A percentile compares a stretch with the other conserved stretches of the same genome.
Evolutionary conservation across 208 protist genomes (phyloP).

Genomic region (Crithidia bombi): DNA sequence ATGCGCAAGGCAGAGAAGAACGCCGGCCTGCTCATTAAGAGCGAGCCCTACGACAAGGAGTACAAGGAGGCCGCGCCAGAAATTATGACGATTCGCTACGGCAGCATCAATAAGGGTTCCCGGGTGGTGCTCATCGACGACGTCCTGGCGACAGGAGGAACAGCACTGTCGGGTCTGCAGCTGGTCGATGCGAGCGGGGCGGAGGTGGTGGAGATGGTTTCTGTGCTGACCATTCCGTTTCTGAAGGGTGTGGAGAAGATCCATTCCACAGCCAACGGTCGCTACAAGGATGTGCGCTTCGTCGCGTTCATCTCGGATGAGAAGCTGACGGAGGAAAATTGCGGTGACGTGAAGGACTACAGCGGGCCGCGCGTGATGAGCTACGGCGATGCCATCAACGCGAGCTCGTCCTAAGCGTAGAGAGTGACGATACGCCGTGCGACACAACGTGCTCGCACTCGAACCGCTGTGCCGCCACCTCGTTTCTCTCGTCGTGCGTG

Average conservation of each 20-base stretch:
- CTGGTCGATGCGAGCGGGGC: constrained; percentile 82
- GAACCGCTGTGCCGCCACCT: too few relatives aligned
- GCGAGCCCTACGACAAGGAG: constrained; percentile 89
- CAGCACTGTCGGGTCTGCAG: constrained; percentile 88
- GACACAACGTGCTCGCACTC: not conserved
- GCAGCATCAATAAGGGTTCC: constrained; percentile 67
- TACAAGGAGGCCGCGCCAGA: constrained; percentile 86
- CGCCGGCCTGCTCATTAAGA: constrained; percentile 87
- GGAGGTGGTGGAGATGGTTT: constrained; percentile 71
- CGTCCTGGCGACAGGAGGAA: constrained; percentile 92
- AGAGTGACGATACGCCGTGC: not conserved
- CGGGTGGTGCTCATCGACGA: constrained; percentile 93
- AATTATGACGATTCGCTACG: constrained; percentile 85
- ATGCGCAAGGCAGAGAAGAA: constrained; percentile 90
- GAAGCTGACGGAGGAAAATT: constrained; percentile 72
- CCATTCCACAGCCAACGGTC: constrained; percentile 58
- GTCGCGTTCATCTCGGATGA: constrained; percentile 67
- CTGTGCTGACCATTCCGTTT: constrained; percentile 62
- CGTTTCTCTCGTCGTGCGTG: not conserved
- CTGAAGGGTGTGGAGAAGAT: constrained; percentile 76
- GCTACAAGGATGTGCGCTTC: constrained; percentile 77
- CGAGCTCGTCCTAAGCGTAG: not conserved
- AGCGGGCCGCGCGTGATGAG: constrained; percentile 69
- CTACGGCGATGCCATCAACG: constrained; percentile 47
- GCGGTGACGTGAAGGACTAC: constrained; percentile 73